Conservation (phyloP, 495 filamentous ascomycete genomes). For the Aspergillus bertholletiae region DNA sequence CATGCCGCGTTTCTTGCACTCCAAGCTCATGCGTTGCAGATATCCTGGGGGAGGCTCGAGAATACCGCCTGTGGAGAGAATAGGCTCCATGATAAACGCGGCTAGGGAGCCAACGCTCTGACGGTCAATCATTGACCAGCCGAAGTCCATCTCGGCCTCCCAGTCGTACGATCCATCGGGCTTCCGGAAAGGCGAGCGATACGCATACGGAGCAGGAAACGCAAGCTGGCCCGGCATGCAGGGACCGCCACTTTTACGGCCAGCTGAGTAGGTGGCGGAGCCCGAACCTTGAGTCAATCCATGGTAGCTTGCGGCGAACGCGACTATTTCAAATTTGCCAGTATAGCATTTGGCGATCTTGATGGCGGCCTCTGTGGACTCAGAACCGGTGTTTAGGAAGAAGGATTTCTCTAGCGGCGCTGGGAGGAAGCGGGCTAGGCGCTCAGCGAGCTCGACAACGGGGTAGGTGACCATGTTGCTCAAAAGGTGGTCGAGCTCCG, state of each 20-base stretch:
- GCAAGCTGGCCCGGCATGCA: conserved; percentile 35
- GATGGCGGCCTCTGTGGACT: conserved; percentile 52
- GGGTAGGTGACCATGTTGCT: conserved; percentile 53
- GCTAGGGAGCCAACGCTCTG: conserved; percentile 53
- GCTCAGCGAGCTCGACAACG: conserved; percentile 43
- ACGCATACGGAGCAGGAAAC: conserved; percentile 52
- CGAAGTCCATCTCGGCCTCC: conserved; percentile 53
- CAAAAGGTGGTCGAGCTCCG: conserved; percentile 50
- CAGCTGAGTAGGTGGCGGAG: conserved; percentile 45
- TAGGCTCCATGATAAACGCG: conserved; percentile 53
- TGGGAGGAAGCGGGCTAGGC: conserved; percentile 42
- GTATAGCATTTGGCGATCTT: conserved; percentile 55
- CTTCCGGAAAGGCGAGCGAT: conserved; percentile 49
- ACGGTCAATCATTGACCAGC: conserved; percentile 48
- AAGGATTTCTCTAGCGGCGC: conserved; percentile 48
- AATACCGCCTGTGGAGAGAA: conserved; percentile 49
- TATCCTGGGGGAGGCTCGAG: conserved; percentile 43
- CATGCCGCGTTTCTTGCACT: conserved; percentile 49
- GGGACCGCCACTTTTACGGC: conserved; percentile 38
- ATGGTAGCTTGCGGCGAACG: conserved; percentile 50
- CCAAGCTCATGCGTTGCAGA: conserved; percentile 37
- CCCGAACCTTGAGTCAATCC: conserved; percentile 44
- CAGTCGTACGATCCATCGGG: conserved; percentile 53
- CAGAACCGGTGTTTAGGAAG: conserved; percentile 53
- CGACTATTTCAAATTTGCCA: conserved; percentile 55